Base-by-base conservation (phyloP, 495 filamentous ascomycete species). In the Neurospora sublineolata region DNA sequence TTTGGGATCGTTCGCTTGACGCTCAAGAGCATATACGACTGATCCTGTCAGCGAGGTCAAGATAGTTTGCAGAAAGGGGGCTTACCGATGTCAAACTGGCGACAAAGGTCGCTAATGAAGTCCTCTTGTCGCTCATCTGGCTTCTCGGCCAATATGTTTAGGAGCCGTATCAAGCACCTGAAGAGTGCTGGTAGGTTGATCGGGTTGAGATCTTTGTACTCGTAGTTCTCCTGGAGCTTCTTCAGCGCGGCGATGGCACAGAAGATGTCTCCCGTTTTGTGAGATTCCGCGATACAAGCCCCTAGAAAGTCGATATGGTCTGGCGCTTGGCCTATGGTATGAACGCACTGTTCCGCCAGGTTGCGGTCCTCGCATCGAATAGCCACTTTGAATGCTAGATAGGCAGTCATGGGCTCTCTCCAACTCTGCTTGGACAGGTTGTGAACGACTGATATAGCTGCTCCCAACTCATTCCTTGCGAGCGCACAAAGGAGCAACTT, bases 211-310 rank as follows among this genome's bases (percentile, higher is more conserved):
- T 82, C 82, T 42, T 75, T 79, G 58, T 82, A 82, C 46, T 88
- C 82, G 71, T 84, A 85, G 39, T 85, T 89, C 14, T 86, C 82
- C 33, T 89, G 79, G 0, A 93, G 82, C 72, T 84, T 77, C 73
- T 88, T 85, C 39, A 96, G 77, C 8, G 87, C 85, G 14, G 80
- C 78, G 37, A 91, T 80, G 5, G 89, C 87, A 70, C 88, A 83
- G 9, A 74, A 72, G 37, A 86, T 88, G 72, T 92, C 86, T 3
- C 90, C 89, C 1, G 80, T 78, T 74, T 89, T 83, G 46, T 94
- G 88, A 4, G 93, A 90, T 75, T 94, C 92, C 3, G 91, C 79
- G 71, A 90, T 89, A 74, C 93, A 95, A 0, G 92, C 91, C 69
- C 91, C 91, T 8, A 97, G 83, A 70, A 91, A 87, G 33, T 85